Conservation (phyloP, 371 early-diverging fungal species). For the Thermomucor indicae-seudaticae region DNA sequence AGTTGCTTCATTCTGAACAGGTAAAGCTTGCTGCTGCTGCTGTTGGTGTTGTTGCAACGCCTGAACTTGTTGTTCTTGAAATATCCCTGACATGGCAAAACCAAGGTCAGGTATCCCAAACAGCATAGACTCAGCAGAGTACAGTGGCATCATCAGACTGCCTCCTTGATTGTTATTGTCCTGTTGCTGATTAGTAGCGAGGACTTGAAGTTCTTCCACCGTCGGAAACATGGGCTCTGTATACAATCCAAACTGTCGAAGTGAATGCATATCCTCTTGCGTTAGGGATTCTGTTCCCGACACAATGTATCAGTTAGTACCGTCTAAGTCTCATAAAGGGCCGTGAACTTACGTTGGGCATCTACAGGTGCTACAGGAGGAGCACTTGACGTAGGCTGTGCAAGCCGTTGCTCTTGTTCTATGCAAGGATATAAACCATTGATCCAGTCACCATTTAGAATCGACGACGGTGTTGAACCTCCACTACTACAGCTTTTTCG, state of each 20-base stretch:
- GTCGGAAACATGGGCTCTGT: slow-evolving; percentile 18
- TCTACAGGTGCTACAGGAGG: no score
- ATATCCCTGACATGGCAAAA: no score
- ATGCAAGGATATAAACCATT: slow-evolving; percentile 28
- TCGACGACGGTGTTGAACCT: slow-evolving; percentile 21
- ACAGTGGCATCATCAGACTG: no score
- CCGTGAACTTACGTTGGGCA: slow-evolving; percentile 15
- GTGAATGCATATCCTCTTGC: slow-evolving; percentile 22
- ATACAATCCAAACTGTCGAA: slow-evolving; percentile 32
- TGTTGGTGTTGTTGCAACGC: slow-evolving; percentile 9
- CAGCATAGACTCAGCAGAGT: no score
- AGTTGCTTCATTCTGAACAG: not conserved
- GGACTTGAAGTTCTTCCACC: slow-evolving; percentile 7
- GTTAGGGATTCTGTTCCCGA: not conserved
- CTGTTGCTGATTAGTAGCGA: slow-evolving; percentile 1
- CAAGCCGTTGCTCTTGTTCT: slow-evolving; percentile 12
- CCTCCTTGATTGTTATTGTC: slow-evolving; percentile 1
- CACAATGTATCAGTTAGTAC: no score
- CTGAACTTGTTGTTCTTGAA: slow-evolving; percentile 3
- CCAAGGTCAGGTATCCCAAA: no score
- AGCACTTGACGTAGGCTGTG: no score
- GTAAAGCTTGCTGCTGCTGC: not conserved
- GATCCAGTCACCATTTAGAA: slow-evolving; percentile 36
- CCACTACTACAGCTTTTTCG: slow-evolving; percentile 19
- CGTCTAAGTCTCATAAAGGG: no score